Conservation (phyloP, 176 grass and related monocot species). For the Aegilops umbellulata region DNA sequence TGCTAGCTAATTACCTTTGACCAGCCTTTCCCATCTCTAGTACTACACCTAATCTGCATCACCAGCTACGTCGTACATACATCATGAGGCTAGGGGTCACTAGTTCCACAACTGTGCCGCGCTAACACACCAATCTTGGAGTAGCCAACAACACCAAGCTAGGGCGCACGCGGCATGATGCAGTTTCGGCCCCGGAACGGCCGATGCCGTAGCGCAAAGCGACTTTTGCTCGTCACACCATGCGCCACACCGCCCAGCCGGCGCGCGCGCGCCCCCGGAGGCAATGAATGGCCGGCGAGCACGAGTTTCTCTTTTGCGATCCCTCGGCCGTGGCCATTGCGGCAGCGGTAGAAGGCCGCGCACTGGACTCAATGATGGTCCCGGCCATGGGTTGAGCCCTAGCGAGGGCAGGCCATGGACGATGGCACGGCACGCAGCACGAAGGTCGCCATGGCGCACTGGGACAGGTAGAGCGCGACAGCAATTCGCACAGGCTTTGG, state of each 20-base stretch:
- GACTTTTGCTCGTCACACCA: conserved; percentile 26
- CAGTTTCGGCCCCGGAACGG: neutral
- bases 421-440: too few relatives aligned
- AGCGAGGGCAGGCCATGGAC: neutral
- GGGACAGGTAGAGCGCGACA: neutral
- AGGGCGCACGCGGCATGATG: conserved; percentile 25
- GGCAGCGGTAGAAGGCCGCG: neutral
- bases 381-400: conserved; percentile 27
- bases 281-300: conserved; percentile 60
- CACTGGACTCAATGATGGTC: conserved; percentile 57
- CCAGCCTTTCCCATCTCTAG: neutral
- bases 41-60: neutral
- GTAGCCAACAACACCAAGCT: neutral
- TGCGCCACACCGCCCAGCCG: neutral
- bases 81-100: neutral
- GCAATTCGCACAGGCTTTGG: conserved; percentile 48
- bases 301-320: conserved; percentile 28
- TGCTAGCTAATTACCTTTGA: conserved; percentile 22
- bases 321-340: neutral
- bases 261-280: neutral
- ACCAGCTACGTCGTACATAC: too few relatives aligned
- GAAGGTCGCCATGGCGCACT: neutral
- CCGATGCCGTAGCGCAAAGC: conserved; percentile 16
- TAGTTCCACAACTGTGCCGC: neutral
- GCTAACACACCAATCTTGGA: neutral